phyloP scores from a whole-genome alignment of 73 alveolate species.

The Symbiodinium natans region DNA sequence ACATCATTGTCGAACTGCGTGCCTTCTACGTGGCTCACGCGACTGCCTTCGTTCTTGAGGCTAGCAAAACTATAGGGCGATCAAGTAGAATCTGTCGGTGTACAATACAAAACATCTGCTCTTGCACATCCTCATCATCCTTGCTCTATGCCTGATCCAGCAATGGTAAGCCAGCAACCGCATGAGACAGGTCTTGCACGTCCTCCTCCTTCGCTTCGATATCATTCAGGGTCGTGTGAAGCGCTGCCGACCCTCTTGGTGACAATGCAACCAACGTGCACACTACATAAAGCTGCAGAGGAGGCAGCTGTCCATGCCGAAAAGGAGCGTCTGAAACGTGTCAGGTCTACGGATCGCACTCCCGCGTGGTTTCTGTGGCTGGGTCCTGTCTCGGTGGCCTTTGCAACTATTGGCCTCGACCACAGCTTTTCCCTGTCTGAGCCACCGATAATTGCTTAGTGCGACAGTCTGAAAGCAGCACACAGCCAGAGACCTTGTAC shows the following conservation, averaged over 20 bases:
- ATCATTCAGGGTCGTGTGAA: slow-evolving; percentile 91
- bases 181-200: slow-evolving; percentile 41
- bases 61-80: background rate
- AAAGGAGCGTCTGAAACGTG: background rate
- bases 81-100: background rate
- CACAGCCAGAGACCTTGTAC: too few relatives aligned
- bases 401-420: slow-evolving; percentile 45
- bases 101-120: too few relatives aligned
- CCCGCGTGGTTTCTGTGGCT: slow-evolving; percentile 93
- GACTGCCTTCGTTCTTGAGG: slow-evolving; percentile 78
- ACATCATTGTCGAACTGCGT: slow-evolving; percentile 84
- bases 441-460: too few relatives aligned
- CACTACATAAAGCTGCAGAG: background rate
- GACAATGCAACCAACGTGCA: background rate
- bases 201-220: slow-evolving; percentile 88
- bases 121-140: too few relatives aligned
- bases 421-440: too few relatives aligned
- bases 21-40: slow-evolving; percentile 89
- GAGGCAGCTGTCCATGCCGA: background rate
- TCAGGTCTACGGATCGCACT: slow-evolving; percentile 85
- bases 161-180: background rate
- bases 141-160: too few relatives aligned
- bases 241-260: background rate
- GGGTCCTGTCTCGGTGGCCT: slow-evolving; percentile 80
- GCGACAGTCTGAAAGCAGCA: background rate